Evolutionary conservation across 2,329 filamentous ascomycete species (phyloP).

Genomic region (Paecilomyces formosus): DNA sequence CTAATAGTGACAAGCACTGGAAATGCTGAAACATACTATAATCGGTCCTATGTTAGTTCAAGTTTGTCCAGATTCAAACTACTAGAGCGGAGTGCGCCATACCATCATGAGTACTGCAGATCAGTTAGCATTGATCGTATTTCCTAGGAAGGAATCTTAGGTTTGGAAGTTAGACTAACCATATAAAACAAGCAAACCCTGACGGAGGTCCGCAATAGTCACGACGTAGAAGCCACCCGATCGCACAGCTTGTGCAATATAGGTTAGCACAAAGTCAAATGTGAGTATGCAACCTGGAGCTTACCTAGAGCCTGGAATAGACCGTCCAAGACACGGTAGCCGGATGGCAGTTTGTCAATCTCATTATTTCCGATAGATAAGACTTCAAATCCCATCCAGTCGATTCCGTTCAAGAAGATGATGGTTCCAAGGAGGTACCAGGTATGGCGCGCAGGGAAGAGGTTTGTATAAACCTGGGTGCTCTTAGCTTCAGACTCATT

Average conservation of each 20-base stretch:
- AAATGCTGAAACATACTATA: conserved; percentile 27
- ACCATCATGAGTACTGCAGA: conserved; percentile 31
- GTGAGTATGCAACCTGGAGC: conserved; percentile 52
- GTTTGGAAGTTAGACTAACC: conserved; percentile 46
- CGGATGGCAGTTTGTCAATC: conserved; percentile 45
- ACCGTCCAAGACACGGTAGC: conserved; percentile 54
- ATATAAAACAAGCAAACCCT: conserved; percentile 54
- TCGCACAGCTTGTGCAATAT: conserved; percentile 42
- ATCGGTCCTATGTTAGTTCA: background rate
- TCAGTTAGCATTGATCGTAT: background rate
- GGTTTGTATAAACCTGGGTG: conserved; percentile 21
- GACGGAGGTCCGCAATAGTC: conserved; percentile 47
- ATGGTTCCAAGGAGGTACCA: conserved; percentile 61
- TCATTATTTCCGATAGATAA: conserved; percentile 56
- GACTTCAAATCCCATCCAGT: conserved; percentile 60
- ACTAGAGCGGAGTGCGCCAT: background rate
- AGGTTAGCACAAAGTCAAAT: conserved; percentile 37
- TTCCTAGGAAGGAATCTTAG: conserved; percentile 30
- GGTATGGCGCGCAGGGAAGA: conserved; percentile 58
- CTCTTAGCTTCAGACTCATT: background rate
- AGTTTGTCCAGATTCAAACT: background rate
- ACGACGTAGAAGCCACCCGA: conserved; percentile 62
- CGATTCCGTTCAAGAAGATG: conserved; percentile 52
- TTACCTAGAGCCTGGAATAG: conserved; percentile 56
- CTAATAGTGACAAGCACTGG: conserved; percentile 28